These are phyloP conservation scores for Tricholoma sp. DNA, from an alignment of 768 basidiomycete genomes.

Conservation along the genomic window DNA sequence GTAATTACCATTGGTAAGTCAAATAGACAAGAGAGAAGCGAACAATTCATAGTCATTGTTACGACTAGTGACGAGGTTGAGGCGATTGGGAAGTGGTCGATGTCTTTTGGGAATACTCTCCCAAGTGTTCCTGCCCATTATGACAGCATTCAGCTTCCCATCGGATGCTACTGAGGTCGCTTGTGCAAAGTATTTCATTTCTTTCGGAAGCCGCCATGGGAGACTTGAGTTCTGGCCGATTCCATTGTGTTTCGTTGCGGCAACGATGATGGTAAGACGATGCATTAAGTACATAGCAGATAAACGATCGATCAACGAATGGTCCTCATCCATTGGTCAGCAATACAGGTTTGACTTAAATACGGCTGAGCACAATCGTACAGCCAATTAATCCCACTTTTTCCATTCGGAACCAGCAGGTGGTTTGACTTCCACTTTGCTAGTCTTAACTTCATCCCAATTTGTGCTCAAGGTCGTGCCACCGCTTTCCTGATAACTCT, in stretches of 20 bases:
- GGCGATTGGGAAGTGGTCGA: slow-evolving; percentile 69
- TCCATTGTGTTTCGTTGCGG: slow-evolving; percentile 81
- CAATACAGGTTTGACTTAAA: neutral
- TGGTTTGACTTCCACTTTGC: slow-evolving; percentile 69
- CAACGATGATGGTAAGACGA: slow-evolving; percentile 86
- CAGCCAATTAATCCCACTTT: slow-evolving; percentile 52
- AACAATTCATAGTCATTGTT: slow-evolving; percentile 59
- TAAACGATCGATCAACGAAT: slow-evolving; percentile 2
- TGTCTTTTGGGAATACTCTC: slow-evolving; percentile 88
- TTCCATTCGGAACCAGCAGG: slow-evolving; percentile 83
- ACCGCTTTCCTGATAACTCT: slow-evolving; percentile 92
- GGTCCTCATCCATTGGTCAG: neutral
- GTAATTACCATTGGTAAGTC: neutral
- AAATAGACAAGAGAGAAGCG: slow-evolving; percentile 19
- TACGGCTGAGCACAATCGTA: neutral
- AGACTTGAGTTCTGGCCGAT: slow-evolving; percentile 76
- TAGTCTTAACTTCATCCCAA: slow-evolving; percentile 84
- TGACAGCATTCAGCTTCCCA: slow-evolving; percentile 61
- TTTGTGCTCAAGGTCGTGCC: slow-evolving; percentile 95
- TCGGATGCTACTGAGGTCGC: slow-evolving; percentile 61
- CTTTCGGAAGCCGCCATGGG: slow-evolving; percentile 86
- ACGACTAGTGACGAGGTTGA: slow-evolving; percentile 75
- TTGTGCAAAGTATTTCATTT: slow-evolving; percentile 90
- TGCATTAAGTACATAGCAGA: slow-evolving; percentile 45
- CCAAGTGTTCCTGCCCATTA: slow-evolving; percentile 99